Evolutionary conservation across 2,329 filamentous ascomycete species (phyloP).

Genomic region (Paraconiothyrium brasiliense): DNA sequence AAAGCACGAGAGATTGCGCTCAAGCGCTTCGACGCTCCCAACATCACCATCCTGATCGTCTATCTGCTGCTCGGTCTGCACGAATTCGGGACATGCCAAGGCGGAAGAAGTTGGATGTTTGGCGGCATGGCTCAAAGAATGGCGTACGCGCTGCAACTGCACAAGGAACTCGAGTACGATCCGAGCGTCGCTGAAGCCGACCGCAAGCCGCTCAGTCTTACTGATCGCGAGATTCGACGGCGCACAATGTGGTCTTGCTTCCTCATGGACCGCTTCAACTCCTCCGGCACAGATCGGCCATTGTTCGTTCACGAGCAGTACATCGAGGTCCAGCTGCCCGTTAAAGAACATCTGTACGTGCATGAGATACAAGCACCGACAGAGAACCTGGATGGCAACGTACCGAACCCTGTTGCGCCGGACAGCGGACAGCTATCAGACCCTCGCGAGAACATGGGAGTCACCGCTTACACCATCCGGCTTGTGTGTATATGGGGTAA

Average conservation of each 20-base stretch:
- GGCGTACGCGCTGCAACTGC: slow-evolving; percentile 94
- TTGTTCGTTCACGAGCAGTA: slow-evolving; percentile 91
- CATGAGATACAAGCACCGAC: slow-evolving; percentile 90
- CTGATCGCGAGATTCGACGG: slow-evolving; percentile 90
- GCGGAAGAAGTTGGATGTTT: slow-evolving; percentile 93
- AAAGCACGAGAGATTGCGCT: slow-evolving; percentile 88
- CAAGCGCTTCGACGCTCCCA: slow-evolving; percentile 90
- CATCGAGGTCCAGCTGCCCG: slow-evolving; percentile 86
- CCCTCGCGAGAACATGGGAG: slow-evolving; percentile 87
- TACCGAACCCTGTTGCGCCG: slow-evolving; percentile 69
- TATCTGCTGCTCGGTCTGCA: slow-evolving; percentile 89
- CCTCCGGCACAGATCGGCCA: slow-evolving; percentile 90
- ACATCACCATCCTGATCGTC: slow-evolving; percentile 93
- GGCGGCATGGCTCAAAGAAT: slow-evolving; percentile 95
- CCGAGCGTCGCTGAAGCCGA: slow-evolving; percentile 70
- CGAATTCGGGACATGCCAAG: slow-evolving; percentile 96
- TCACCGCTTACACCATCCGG: slow-evolving; percentile 88
- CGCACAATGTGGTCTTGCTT: slow-evolving; percentile 99
- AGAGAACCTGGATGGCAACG: slow-evolving; percentile 78
- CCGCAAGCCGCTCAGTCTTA: slow-evolving; percentile 78
- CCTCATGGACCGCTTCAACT: slow-evolving; percentile 97
- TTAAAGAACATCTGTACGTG: slow-evolving; percentile 89
- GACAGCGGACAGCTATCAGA: slow-evolving; percentile 72
- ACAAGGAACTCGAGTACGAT: slow-evolving; percentile 88
- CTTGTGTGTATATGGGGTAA: slow-evolving; percentile 89